Evolutionary conservation across 331 rosid genomes (phyloP), one percentile per base, ranked within the genome.

Genomic region (Pyrus hybrid): DNA sequence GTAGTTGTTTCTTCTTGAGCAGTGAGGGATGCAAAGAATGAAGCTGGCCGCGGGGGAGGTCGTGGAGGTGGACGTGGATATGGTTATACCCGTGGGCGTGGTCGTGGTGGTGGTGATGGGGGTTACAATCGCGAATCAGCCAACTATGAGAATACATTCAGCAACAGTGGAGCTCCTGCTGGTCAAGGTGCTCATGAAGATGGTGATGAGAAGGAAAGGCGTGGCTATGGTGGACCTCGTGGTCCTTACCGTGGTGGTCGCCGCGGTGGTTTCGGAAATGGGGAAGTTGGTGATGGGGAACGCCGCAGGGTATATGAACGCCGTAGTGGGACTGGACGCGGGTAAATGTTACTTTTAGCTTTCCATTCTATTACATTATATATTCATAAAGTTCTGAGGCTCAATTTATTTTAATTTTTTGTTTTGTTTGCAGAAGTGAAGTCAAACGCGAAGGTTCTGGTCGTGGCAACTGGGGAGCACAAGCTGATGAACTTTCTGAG

Each of bases 401-500:
- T 43, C 12, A 12, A 45, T 63, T 14, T 63, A 7, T 22, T 20
- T 61, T 3, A 56, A 26, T 25, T 71, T 63, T 2, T 41, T 41
- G 13, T 47, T 83, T 57, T 80, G 47, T 83, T 45, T 67, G 70
- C 85, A 95, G 97, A 70, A 83, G 63, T 84, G 99, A 88, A 68
- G 2, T 89, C 81, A 92, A 95, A 67, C 89, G 93, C 1, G 97
- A 90, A 45, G 99, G 97, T 2, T 22, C 93, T 85, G 99, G 99
- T 54, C 91, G 96, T 33, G 99, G 97, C 22, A 95, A 95, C 83
- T 95, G 99, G 97, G 99, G 99, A 80, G 85, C 88, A 25, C 77
- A 85, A 53, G 17, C 82, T 64, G 97, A 95, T 86, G 99, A 91
- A 64, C 68, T 90, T 84, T 79, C 89, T 65, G 85, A 81, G 99